Evolutionary conservation across 1,139 yeast genomes (phyloP).

Genomic region (Scheffersomyces titani): DNA sequence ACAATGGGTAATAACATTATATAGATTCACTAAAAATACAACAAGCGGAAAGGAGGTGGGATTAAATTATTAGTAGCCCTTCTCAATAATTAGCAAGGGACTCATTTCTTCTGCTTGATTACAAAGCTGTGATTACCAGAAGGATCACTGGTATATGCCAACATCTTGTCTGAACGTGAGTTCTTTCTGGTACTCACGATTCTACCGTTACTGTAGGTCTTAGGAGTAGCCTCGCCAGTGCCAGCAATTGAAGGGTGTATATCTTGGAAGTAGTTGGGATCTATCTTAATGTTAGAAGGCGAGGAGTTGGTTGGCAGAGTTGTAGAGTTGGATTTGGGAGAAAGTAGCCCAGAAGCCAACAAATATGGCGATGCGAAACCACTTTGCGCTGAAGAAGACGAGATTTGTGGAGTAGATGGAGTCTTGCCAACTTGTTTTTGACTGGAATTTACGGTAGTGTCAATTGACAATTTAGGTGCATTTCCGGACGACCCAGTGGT

Average conservation of each 20-base stretch:
- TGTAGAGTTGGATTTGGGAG: conserved; percentile 38
- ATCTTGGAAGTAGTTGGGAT: conserved; percentile 14
- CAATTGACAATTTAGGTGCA: conserved; percentile 36
- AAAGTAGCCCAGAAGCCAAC: conserved; percentile 55
- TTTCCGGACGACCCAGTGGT: conserved; percentile 26
- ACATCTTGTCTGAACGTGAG: conserved; percentile 28
- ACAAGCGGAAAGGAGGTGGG: background rate
- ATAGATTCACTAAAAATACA: background rate
- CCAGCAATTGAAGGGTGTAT: conserved; percentile 5
- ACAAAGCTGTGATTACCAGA: conserved; percentile 44
- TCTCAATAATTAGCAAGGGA: background rate
- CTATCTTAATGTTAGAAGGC: conserved; percentile 11
- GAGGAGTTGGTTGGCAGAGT: conserved; percentile 27
- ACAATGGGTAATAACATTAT: background rate
- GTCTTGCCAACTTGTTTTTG: conserved; percentile 14
- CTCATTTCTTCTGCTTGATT: conserved; percentile 36
- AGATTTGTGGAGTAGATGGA: conserved; percentile 33
- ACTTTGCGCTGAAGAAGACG: conserved; percentile 20
- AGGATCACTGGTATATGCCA: conserved; percentile 47
- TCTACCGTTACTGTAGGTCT: conserved; percentile 27
- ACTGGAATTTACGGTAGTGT: conserved; percentile 23
- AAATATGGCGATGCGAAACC: conserved; percentile 66
- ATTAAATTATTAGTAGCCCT: background rate
- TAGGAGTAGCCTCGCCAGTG: conserved; percentile 19
- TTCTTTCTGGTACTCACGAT: conserved; percentile 29